Evolutionary conservation across 257 asterid species (phyloP), one percentile per base, ranked within the genome.

Genomic region (Fraxinus excelsior): DNA sequence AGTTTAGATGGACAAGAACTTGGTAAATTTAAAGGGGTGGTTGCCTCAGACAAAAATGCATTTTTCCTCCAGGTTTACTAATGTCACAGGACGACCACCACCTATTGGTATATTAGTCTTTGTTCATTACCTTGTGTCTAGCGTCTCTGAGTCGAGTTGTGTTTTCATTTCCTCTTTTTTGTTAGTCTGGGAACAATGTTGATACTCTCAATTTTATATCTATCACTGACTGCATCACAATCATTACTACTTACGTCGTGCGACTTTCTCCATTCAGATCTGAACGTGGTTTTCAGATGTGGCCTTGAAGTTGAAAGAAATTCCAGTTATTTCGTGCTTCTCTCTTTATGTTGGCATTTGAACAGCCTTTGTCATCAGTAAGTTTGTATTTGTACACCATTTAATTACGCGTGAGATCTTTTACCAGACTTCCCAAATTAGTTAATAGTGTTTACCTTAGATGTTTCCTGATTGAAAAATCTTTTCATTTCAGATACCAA

Each of bases 321-420:
- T 94, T 78, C 92, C 97, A 74, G 86, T 80, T 80, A 40, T 49
- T 72, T 87, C 97, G 19, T 78, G 97, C 82, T 90, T 94, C 70
- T 89, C 96, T 74, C 92, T 94, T n/a, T 78, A 94, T 94, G 97
- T 77, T 94, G 83, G 98, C 97, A 31, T 94, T 91, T 84, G 87
- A 88, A 76, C 87, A 88, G 78, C 97, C 96, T 82, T 83, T 94
- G 83, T 74, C 88, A 44, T 84, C 85, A 58, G 98, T 94, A 81
- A 86, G 91, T 78, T 74, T 49, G 29, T 56, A 67, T 64, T 13
- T 14, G 77, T 74, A 76, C 53, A 72, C 71, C 66, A 58, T n/a
- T 21, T 32, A n/a, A 9, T 34, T 46, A 44, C 70, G 46, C 72
- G 38, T 70, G 66, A 56, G 65, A 56, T 19, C 2, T 28, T 10